Conservation (phyloP, 495 filamentous ascomycete species). For the Neohortaea acidophila region DNA sequence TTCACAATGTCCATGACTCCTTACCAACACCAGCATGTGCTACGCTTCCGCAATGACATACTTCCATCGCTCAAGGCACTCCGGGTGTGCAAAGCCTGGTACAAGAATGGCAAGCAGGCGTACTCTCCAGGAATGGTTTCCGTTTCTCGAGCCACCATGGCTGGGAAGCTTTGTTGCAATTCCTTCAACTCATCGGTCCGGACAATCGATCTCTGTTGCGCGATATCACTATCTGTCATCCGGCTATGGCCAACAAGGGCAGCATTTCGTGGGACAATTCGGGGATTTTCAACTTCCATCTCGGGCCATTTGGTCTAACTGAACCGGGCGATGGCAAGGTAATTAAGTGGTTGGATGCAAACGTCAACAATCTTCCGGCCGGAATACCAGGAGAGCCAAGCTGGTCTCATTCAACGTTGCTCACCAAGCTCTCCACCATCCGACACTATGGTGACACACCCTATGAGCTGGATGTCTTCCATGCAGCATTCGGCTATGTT, state of each 20-base stretch:
- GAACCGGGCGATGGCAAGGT: not conserved
- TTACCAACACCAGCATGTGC: not conserved
- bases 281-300: not conserved
- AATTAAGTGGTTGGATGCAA: not conserved
- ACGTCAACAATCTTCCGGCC: not conserved
- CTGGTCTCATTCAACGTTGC: too few species aligned
- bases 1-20: not conserved
- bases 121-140: not conserved
- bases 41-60: not conserved
- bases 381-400: too few species aligned
- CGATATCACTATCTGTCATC: not conserved
- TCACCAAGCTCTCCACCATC: too few species aligned
- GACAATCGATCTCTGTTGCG: not conserved
- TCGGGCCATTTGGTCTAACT: not conserved
- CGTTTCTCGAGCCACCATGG: not conserved
- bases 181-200: not conserved
- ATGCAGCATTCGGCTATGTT: too few species aligned
- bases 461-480: too few species aligned
- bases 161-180: not conserved
- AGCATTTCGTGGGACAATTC: not conserved
- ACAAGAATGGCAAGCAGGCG: not conserved
- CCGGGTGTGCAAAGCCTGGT: not conserved
- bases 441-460: too few species aligned
- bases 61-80: not conserved
- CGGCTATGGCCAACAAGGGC: not conserved